Evolutionary conservation across 2,329 filamentous ascomycete species (phyloP).

Genomic region (Aspergillus eucalypticola): DNA sequence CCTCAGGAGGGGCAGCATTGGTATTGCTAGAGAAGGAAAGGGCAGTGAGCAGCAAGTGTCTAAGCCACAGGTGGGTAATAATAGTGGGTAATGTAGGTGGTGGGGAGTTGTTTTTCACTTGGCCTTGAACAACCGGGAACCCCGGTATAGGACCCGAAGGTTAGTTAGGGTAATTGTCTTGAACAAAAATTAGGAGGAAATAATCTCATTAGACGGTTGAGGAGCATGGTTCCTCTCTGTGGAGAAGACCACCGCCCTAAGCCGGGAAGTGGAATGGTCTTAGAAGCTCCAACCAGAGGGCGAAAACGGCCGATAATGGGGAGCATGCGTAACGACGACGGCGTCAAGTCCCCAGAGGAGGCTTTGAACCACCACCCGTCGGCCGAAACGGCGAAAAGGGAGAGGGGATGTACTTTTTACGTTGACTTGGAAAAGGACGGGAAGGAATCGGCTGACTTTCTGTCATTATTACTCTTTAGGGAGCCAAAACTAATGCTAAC

Average conservation of each 20-base stretch:
- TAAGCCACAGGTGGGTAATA: conserved; percentile 9
- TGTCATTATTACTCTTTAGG: no score
- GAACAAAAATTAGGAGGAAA: conserved; percentile 5
- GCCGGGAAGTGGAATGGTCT: conserved; percentile 15
- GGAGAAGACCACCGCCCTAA: conserved; percentile 19
- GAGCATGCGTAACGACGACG: conserved; percentile 22
- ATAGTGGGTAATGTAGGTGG: no score
- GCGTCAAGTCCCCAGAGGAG: conserved; percentile 21
- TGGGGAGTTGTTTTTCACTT: neutral
- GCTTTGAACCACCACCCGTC: conserved; percentile 11
- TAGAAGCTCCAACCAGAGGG: conserved; percentile 17
- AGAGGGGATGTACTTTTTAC: neutral
- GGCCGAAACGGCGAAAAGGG: conserved; percentile 15
- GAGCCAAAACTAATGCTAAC: no score
- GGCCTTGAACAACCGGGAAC: conserved; percentile 12
- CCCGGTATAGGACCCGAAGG: conserved; percentile 14
- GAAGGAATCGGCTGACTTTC: neutral
- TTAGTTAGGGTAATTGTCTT: conserved; percentile 9
- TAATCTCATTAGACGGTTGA: conserved; percentile 2
- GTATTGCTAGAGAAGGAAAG: neutral
- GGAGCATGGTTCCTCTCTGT: conserved; percentile 26
- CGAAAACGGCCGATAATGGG: conserved; percentile 19
- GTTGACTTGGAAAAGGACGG: neutral
- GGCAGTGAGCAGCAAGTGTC: neutral
- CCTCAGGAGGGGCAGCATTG: conserved; percentile 3